A percentile compares a stretch with the other conserved stretches of the same genome.
Conservation (phyloP, 2,329 filamentous ascomycete species). For the Periglandula ipomoeae region DNA sequence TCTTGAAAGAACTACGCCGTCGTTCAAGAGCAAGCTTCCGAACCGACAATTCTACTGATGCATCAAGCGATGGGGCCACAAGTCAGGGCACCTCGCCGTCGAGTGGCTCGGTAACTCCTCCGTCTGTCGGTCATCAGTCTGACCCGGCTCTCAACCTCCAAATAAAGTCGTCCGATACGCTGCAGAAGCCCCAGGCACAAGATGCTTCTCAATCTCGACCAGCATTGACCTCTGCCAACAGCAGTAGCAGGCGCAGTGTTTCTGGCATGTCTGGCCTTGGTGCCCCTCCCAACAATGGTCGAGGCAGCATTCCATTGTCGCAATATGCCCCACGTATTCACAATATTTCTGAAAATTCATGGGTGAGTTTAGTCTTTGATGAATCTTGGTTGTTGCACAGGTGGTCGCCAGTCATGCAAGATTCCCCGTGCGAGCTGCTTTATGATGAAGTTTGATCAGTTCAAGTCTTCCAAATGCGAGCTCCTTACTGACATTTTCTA, state of each 20-base stretch:
- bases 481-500: constrained; percentile 13
- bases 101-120: constrained; percentile 65
- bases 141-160: constrained; percentile 56
- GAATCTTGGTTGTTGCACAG: neutral
- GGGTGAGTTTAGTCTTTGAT: constrained; percentile 48
- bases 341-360: constrained; percentile 73
- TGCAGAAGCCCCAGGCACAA: constrained; percentile 10
- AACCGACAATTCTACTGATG: constrained; percentile 52
- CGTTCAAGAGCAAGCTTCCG: constrained; percentile 68
- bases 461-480: neutral
- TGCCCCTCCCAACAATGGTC: constrained; percentile 43
- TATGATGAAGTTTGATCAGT: neutral
- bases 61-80: constrained; percentile 48
- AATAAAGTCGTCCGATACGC: constrained; percentile 33
- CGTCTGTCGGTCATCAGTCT: constrained; percentile 59
- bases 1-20: constrained; percentile 69
- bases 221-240: constrained; percentile 26
- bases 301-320: constrained; percentile 54
- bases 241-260: constrained; percentile 53
- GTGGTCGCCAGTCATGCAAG: neutral
- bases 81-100: constrained; percentile 53
- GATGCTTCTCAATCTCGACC: constrained; percentile 24
- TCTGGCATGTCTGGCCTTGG: constrained; percentile 54
- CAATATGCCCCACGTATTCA: constrained; percentile 72
- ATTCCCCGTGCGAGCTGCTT: neutral